Evolutionary conservation across 1,284 basidiomycete genomes (phyloP).

Genomic region (Rhodotorula sp.): DNA sequence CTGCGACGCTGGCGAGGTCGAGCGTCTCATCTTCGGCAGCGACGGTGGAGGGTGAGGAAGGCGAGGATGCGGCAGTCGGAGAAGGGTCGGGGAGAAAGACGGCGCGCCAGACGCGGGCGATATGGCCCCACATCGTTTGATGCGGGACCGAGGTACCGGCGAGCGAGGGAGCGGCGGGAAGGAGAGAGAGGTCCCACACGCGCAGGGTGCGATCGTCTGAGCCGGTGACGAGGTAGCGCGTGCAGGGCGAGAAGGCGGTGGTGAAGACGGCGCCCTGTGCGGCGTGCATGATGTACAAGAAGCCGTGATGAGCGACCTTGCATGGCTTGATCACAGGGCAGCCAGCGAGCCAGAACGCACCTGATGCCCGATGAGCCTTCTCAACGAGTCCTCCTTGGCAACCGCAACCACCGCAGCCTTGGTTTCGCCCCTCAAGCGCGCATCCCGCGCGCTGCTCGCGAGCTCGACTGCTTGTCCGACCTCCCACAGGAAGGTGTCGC

Average conservation of each 20-base stretch:
- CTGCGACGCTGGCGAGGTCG: not conserved
- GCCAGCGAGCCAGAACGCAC: not conserved
- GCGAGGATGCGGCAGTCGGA: not conserved
- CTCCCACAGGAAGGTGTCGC: constrained; percentile 29
- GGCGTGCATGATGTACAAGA: too few species aligned
- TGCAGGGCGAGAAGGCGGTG: constrained; percentile 10
- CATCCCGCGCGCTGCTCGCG: too few species aligned
- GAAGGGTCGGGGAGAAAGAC: not conserved
- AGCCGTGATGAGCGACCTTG: too few species aligned
- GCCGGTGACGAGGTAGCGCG: constrained; percentile 9
- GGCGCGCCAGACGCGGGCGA: constrained; percentile 30
- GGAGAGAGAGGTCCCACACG: constrained; percentile 8
- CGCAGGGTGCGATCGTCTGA: constrained; percentile 35
- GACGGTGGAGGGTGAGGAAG: not conserved
- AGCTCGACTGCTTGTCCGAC: not conserved
- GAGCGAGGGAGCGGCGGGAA: not conserved
- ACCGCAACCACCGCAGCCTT: too few species aligned
- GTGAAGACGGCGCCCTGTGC: constrained; percentile 30
- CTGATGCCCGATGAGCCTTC: constrained; percentile 12
- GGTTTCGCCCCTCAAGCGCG: too few species aligned
- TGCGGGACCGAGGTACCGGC: too few species aligned
- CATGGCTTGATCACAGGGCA: too few species aligned
- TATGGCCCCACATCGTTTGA: constrained; percentile 28
- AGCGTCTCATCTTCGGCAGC: not conserved
- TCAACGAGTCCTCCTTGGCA: not conserved